Percentiles rank a stretch among this genome's conserved stretches.
Conservation (phyloP, 139 green algal genomes). For the Volvox africanus region DNA sequence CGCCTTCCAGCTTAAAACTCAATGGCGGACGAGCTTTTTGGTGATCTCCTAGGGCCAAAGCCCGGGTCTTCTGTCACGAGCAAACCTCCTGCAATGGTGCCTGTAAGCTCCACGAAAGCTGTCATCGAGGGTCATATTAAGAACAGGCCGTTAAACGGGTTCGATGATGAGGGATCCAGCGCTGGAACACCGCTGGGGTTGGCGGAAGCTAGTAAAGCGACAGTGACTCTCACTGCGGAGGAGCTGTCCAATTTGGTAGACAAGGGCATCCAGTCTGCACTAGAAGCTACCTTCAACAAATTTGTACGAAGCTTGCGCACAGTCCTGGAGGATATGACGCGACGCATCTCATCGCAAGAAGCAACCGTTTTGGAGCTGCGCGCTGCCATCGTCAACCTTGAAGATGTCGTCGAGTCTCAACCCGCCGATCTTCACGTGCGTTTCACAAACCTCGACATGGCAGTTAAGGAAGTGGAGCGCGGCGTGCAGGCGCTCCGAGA, state of each 20-base stretch:
- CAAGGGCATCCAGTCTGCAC: slow-evolving; percentile 45
- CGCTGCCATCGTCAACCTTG: slow-evolving; percentile 46
- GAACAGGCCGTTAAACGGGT: background rate
- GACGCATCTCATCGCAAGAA: slow-evolving; percentile 51
- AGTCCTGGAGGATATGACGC: slow-evolving; percentile 70
- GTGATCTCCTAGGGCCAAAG: slow-evolving; percentile 40
- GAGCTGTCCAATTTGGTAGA: slow-evolving; percentile 54
- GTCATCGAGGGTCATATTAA: background rate
- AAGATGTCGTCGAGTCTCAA: slow-evolving; percentile 52
- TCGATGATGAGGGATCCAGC: background rate
- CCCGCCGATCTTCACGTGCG: slow-evolving; percentile 19
- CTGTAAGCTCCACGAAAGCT: background rate
- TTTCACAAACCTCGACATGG: slow-evolving; percentile 62
- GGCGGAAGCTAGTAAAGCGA: background rate
- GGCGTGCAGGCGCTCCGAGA: slow-evolving; percentile 74
- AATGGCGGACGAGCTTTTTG: slow-evolving; percentile 51
- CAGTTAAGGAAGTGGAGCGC: slow-evolving; percentile 70
- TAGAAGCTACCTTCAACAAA: slow-evolving; percentile 69
- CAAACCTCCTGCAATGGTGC: background rate
- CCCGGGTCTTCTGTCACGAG: background rate
- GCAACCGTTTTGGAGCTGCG: slow-evolving; percentile 40
- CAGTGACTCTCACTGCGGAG: slow-evolving; percentile 41
- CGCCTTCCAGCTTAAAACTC: background rate
- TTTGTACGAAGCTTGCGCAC: slow-evolving; percentile 70
- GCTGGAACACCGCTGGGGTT: background rate